A percentile compares a stretch with the other conserved stretches of the same genome.
Conservation (phyloP, 2,329 filamentous ascomycete genomes). For the Arthrobotrys sinensis region DNA sequence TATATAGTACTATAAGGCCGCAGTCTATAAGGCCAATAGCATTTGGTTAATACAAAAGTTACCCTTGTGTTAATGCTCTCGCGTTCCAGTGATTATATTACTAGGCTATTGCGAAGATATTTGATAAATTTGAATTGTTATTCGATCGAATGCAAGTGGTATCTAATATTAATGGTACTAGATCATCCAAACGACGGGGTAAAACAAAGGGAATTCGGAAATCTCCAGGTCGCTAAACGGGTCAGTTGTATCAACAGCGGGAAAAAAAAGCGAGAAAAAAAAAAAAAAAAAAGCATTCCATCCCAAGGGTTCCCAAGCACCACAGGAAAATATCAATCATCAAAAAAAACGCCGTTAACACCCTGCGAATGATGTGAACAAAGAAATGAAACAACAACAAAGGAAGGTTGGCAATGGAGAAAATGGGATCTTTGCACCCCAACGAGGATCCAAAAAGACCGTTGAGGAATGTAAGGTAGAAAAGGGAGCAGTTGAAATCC, state of each 20-base stretch:
- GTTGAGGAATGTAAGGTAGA: background rate
- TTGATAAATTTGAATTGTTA: background rate
- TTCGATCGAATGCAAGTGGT: slow-evolving; percentile 19
- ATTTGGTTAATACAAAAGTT: slow-evolving; percentile 30
- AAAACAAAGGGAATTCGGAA: slow-evolving; percentile 2
- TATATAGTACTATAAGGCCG: slow-evolving; percentile 9
- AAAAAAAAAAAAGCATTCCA: slow-evolving; percentile 12
- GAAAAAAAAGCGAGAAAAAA: slow-evolving; percentile 1
- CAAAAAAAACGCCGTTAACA: slow-evolving; percentile 41
- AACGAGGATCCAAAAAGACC: background rate
- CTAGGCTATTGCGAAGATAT: too few relatives aligned
- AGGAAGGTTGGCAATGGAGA: background rate
- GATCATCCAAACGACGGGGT: background rate
- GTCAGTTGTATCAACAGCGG: slow-evolving; percentile 11
- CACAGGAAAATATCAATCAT: background rate
- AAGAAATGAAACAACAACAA: slow-evolving; percentile 2
- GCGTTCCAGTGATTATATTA: background rate
- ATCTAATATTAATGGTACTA: slow-evolving; percentile 8
- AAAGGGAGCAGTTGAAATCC: background rate
- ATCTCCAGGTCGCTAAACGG: slow-evolving; percentile 22
- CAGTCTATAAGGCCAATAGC: slow-evolving; percentile 4
- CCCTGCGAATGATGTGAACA: slow-evolving; percentile 43
- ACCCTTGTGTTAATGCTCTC: background rate
- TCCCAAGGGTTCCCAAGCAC: slow-evolving; percentile 11
- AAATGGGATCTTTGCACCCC: background rate